Conservation (phyloP, 139 green algal species). For the Microglena sp. region DNA sequence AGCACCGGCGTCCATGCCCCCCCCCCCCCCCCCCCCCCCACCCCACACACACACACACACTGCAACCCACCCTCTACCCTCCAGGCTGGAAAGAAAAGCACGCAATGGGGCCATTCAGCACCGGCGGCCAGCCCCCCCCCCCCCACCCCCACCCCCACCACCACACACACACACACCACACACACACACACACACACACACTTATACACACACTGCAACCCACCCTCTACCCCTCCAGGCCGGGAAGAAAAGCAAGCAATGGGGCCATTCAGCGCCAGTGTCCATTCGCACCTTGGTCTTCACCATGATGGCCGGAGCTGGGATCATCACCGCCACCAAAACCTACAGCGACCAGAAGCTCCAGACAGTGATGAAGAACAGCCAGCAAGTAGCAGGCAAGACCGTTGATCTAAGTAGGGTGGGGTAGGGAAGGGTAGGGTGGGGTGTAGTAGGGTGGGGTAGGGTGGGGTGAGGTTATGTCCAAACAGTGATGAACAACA, state of each 20-base stretch:
- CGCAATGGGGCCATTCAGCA: background rate
- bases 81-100: background rate
- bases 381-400: too few species aligned
- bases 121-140: background rate
- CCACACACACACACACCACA: slow-evolving; percentile 1
- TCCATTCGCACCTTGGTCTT: slow-evolving; percentile 18
- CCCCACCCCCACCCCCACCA: background rate
- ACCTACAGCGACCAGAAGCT: slow-evolving; percentile 30
- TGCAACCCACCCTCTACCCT: background rate
- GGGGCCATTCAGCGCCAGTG: slow-evolving; percentile 11
- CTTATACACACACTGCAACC: background rate
- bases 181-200: slow-evolving; percentile 10
- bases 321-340: slow-evolving; percentile 16
- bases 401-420: background rate
- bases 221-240: background rate
- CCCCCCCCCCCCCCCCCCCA: too few species aligned
- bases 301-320: slow-evolving; percentile 22
- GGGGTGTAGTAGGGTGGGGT: background rate
- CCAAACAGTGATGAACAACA: background rate
- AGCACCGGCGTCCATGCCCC: background rate
- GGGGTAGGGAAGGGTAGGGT: background rate
- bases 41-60: slow-evolving; percentile 12
- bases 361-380: slow-evolving; percentile 22
- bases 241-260: background rate
- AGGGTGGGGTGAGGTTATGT: background rate